Evolutionary conservation across 768 basidiomycete genomes (phyloP).

Genomic region (Strobilomyces confusus): DNA sequence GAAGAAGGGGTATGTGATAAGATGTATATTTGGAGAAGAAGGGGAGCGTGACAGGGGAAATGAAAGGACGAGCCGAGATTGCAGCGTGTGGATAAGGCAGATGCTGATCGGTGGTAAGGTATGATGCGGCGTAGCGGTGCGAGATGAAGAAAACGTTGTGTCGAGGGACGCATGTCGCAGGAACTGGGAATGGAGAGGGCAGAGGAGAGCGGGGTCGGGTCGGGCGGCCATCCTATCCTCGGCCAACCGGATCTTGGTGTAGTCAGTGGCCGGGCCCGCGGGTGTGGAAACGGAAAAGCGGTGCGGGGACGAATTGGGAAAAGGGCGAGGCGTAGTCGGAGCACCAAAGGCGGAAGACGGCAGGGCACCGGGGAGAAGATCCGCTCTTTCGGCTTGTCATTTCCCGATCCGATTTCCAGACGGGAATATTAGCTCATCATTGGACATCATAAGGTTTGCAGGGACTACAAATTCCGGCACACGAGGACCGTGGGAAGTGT

Average conservation of each 20-base stretch:
- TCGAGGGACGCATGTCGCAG: constrained; percentile 20
- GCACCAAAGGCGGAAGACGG: constrained; percentile 12
- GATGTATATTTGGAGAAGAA: constrained; percentile 19
- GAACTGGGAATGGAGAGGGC: constrained; percentile 10
- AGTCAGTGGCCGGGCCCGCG: constrained; percentile 26
- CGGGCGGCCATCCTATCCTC: constrained; percentile 22
- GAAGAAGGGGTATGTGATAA: constrained; percentile 22
- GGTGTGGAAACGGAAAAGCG: constrained; percentile 12
- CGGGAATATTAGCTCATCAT: constrained; percentile 30
- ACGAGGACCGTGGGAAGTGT: constrained; percentile 20
- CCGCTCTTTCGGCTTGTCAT: constrained; percentile 7
- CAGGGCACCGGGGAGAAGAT: constrained; percentile 27
- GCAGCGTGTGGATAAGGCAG: constrained; percentile 19
- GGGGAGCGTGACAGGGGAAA: constrained; percentile 16
- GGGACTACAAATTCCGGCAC: constrained; percentile 33
- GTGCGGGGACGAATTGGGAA: constrained; percentile 22
- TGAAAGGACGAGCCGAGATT: constrained; percentile 26
- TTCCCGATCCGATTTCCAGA: constrained; percentile 5
- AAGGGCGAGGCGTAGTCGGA: constrained; percentile 15
- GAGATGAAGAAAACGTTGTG: constrained; percentile 35
- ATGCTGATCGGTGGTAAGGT: constrained; percentile 19
- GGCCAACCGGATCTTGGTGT: constrained; percentile 28
- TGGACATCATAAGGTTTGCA: constrained; percentile 21
- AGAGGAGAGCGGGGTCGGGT: constrained; percentile 2
- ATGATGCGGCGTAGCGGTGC: constrained; percentile 21